Base-by-base conservation (phyloP, 2,329 filamentous ascomycete genomes). In the Fusarium heterosporum region DNA sequence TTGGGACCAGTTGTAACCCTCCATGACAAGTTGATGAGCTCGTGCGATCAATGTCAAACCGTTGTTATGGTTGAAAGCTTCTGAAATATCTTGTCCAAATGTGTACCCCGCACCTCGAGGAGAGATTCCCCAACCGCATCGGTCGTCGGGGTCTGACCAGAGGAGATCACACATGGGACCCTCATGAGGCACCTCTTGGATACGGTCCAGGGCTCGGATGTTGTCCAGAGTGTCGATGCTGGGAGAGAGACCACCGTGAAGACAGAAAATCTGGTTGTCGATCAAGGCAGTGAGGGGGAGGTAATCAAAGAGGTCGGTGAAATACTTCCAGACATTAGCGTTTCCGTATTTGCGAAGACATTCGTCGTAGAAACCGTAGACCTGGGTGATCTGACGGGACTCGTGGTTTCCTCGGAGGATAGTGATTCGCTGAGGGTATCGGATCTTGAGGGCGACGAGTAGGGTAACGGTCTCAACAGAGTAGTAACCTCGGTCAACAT, bases 21-120 rank as follows among this genome's bases (percentile, higher is more conserved):
- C 96, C 95, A 98, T 99, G 63, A 99, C 96, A 78, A 99, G 84
- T 83, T 99, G 96, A 85, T 99, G 96, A 55, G 96, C 96, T 80
- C 96, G 88, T 62, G 96, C 96, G 76, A 99, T 96, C 66, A 98
- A 85, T 54, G 95, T 98, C 80, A 99, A 83, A 57, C 94, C 95
- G 76, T 99, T 99, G 86, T 98, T 98, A 79, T 98, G 95, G 81
- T 98, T 98, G 84, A 99, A 99, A 2, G 95, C 95, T 82, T 99
- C 95, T 34, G 93, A 97, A 74, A 98, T 98, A 78, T 98, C 95
- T 82, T 97, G 94, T 61, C 93, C 93, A 76, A 97, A 97, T 29
- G 93, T 97, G 83, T 97, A 97, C 63, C 94, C 94, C 62, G 94
- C 94, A 82, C 94, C 94, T 81, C 94, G 90, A 70, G 94, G 94